Evolutionary conservation across 2,329 filamentous ascomycete species (phyloP), one percentile per base, ranked within the genome.

Genomic region (Aspergillus tubingensis): DNA sequence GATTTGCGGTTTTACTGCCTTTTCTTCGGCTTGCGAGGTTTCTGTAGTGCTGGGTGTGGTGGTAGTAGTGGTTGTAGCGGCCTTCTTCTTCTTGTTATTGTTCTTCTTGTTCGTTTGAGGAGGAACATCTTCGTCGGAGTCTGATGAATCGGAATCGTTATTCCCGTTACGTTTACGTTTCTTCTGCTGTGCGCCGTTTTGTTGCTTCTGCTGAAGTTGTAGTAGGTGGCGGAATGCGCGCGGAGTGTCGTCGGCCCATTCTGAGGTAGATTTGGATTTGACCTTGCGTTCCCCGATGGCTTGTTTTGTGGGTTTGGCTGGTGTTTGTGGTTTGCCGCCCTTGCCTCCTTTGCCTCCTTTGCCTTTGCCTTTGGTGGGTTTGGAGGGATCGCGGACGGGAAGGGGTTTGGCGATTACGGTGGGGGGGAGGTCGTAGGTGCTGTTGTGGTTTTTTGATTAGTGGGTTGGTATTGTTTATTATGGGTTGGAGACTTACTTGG

Each of bases 171-270:
- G 70, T 66, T 83, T 84, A 50, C 81, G 80, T 68, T 84, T 85
- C 67, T 82, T 82, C 21, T 71, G 75, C 23, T 77, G 77, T 32
- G 68, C 61, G 2, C 88, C 56, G 48, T 8, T 83, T 13, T 36
- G 10, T 36, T 36, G 32, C 11, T 36, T 13, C 11, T 36, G 32
- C 43, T 88, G 85, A 66, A 88, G 85, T 36, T 90, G 87, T 90
- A 98, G 95, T 63, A 98, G 79, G 11, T 92, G 88, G 63, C 86
- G 86, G 76, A 99, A 99, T 1, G 90, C 91, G 67, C 91, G 90
- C 0, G 95, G 95, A 1, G 91, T 93, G 77, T 98, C 95, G 74
- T 96, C 88, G 41, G 39, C 53, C 8, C 44, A 38, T 54, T 57
- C 70, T 43, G 78, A 82, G 87, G 69, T 79, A 8, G 30, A 43